These are phyloP conservation scores for Penicillium hesseltinei DNA, from an alignment of 2,329 filamentous ascomycete genomes.

Conservation along the genomic window DNA sequence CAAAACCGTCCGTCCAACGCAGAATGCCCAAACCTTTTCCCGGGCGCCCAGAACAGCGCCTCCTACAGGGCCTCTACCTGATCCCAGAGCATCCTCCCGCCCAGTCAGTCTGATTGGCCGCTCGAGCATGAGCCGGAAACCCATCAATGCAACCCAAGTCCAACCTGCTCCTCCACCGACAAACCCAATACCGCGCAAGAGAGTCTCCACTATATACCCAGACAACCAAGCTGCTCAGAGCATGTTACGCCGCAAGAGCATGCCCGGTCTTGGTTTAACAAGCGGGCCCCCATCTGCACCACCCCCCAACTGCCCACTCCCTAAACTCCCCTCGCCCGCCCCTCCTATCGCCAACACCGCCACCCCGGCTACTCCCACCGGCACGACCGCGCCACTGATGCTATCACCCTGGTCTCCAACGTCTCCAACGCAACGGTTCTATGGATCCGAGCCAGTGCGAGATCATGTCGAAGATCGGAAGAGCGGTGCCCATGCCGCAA, in stretches of 20 bases:
- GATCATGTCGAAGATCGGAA: constrained; percentile 17
- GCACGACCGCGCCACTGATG: constrained; percentile 9
- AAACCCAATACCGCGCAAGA: constrained; percentile 14
- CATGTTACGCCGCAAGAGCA: constrained; percentile 34
- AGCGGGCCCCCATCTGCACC: constrained; percentile 32
- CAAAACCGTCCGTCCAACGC: constrained; percentile 15
- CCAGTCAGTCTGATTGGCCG: constrained; percentile 23
- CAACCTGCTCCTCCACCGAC: constrained; percentile 6
- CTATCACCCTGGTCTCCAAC: constrained; percentile 10
- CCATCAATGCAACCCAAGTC: constrained; percentile 3
- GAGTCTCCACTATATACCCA: constrained; percentile 13
- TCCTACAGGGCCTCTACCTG: constrained; percentile 14
- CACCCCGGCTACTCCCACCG: neutral
- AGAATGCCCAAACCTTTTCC: constrained; percentile 15
- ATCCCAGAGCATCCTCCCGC: constrained; percentile 16
- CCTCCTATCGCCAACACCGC: constrained; percentile 19
- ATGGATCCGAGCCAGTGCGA: constrained; percentile 16
- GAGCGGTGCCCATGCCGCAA: neutral
- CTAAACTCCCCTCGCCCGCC: constrained; percentile 30
- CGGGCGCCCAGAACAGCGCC: constrained; percentile 14
- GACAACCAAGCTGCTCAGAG: constrained; percentile 13
- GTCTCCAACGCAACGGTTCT: constrained; percentile 17
- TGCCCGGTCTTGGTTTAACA: constrained; percentile 32
- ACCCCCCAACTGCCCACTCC: constrained; percentile 35
- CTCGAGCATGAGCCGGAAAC: constrained; percentile 14